These are phyloP conservation scores for Komagataella kurtzmanii DNA, from an alignment of 805 yeast species.

Conservation along the genomic window DNA sequence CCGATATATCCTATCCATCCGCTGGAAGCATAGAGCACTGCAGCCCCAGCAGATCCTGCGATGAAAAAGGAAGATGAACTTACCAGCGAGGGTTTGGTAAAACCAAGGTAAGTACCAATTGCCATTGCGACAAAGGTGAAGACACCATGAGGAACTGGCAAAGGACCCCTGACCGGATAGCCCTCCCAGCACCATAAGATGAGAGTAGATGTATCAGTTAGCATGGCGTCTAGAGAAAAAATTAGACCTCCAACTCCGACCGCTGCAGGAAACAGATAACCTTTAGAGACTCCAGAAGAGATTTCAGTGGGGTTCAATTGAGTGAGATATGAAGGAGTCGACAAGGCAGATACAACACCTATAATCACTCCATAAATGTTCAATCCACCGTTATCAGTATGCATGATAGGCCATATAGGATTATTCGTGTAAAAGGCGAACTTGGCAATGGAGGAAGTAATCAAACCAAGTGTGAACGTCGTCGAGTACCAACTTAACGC, in stretches of 20 bases:
- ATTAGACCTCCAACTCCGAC: constrained; percentile 67
- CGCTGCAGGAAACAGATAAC: constrained; percentile 37
- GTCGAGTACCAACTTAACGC: constrained; percentile 29
- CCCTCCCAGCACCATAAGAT: constrained; percentile 98
- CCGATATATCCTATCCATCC: constrained; percentile 74
- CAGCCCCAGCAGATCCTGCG: constrained; percentile 35
- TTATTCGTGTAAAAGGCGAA: constrained; percentile 72
- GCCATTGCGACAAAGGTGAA: constrained; percentile 46
- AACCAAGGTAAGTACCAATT: constrained; percentile 39
- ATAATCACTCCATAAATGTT: constrained; percentile 54
- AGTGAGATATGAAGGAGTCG: constrained; percentile 28
- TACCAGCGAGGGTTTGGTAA: constrained; percentile 1
- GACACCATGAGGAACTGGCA: constrained; percentile 77
- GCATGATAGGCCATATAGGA: constrained; percentile 95
- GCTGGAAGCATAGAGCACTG: constrained; percentile 31
- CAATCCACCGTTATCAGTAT: constrained; percentile 74
- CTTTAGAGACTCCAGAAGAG: constrained; percentile 10
- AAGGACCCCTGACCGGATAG: constrained; percentile 74
- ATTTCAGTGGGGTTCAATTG: constrained; percentile 9
- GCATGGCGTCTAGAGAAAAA: constrained; percentile 58
- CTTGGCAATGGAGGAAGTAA: constrained; percentile 62
- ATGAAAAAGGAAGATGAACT: neutral
- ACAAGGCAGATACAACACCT: constrained; percentile 51
- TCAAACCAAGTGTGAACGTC: constrained; percentile 58
- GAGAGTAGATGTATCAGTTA: constrained; percentile 75